These are phyloP conservation scores for Sporobolomyces phaffii DNA, from an alignment of 768 basidiomycete species.

Conservation along the genomic window DNA sequence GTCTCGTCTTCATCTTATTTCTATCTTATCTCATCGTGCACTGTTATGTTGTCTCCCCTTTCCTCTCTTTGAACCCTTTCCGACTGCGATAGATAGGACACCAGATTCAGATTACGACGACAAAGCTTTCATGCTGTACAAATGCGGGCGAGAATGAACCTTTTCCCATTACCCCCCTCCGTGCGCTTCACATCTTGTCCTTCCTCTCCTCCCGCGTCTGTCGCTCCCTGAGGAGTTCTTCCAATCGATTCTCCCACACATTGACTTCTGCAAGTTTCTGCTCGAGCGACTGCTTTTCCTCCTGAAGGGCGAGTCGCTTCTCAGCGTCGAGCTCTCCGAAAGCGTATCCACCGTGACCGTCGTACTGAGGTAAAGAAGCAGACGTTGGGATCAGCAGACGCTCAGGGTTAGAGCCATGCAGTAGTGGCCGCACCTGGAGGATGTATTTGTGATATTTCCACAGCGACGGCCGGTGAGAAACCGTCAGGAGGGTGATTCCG, in stretches of 20 bases:
- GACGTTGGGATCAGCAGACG: not conserved
- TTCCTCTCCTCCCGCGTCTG: conserved; percentile 21
- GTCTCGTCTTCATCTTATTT: not conserved
- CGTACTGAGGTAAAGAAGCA: conserved; percentile 56
- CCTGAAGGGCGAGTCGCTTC: conserved; percentile 79
- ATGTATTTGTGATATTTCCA: conserved; percentile 58
- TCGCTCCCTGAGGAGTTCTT: conserved; percentile 43
- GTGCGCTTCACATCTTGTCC: conserved; percentile 18
- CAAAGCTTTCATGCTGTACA: not conserved
- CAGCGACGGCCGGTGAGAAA: conserved; percentile 87
- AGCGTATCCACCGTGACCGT: conserved; percentile 89
- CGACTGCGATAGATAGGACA: too few relatives aligned
- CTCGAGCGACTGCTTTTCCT: conserved; percentile 87
- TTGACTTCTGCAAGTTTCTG: conserved; percentile 74
- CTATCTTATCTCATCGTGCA: not conserved
- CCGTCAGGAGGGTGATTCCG: conserved; percentile 86
- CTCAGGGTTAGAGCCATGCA: not conserved
- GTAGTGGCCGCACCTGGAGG: conserved; percentile 38
- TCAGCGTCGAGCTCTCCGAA: conserved; percentile 89
- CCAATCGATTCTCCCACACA: conserved; percentile 44
- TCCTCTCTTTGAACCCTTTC: not conserved
- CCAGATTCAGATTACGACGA: not conserved
- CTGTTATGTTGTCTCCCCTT: not conserved
- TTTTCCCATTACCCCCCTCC: not conserved
- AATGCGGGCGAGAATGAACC: not conserved